Conservation (phyloP, 1,139 yeast genomes). For the Candida tetrigidarum region DNA sequence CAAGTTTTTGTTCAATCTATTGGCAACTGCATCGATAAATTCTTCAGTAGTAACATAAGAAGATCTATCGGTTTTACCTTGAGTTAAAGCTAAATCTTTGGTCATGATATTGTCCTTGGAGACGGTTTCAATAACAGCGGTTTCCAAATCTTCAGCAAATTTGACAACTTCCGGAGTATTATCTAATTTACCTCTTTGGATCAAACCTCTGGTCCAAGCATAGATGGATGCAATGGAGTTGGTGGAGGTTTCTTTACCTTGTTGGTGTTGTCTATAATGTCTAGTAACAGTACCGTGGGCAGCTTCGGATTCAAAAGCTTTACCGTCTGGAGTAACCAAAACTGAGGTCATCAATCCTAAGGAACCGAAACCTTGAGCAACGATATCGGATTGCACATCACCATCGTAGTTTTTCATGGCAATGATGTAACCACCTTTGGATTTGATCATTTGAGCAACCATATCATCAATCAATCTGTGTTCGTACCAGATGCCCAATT, state of each 20-base stretch:
- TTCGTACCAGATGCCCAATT: constrained; percentile 87
- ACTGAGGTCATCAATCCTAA: constrained; percentile 97
- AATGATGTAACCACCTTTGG: constrained; percentile 91
- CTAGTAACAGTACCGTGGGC: constrained; percentile 99
- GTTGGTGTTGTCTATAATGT: constrained; percentile 93
- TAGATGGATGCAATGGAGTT: constrained; percentile 97
- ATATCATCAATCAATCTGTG: constrained; percentile 96
- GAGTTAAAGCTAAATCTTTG: constrained; percentile 89
- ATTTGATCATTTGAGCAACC: constrained; percentile 98
- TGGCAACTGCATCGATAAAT: constrained; percentile 78
- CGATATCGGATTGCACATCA: constrained; percentile 95
- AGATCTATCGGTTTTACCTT: constrained; percentile 81
- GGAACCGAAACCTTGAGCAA: constrained; percentile 98
- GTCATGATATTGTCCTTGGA: constrained; percentile 89
- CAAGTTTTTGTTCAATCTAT: constrained; percentile 39
- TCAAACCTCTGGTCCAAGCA: constrained; percentile 95
- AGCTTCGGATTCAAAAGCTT: constrained; percentile 94
- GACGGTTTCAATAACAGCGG: constrained; percentile 86
- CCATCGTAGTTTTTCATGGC: constrained; percentile 98
- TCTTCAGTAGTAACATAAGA: constrained; percentile 89
- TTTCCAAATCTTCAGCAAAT: constrained; percentile 79
- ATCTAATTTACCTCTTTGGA: constrained; percentile 90
- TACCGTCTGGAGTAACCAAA: constrained; percentile 92
- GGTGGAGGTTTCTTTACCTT: constrained; percentile 97
- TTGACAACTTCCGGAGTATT: constrained; percentile 79